Percentiles rank a stretch among this genome's conserved stretches.
Conservation (phyloP, 2,329 filamentous ascomycete species). For the Trichophyton benhamiae region DNA sequence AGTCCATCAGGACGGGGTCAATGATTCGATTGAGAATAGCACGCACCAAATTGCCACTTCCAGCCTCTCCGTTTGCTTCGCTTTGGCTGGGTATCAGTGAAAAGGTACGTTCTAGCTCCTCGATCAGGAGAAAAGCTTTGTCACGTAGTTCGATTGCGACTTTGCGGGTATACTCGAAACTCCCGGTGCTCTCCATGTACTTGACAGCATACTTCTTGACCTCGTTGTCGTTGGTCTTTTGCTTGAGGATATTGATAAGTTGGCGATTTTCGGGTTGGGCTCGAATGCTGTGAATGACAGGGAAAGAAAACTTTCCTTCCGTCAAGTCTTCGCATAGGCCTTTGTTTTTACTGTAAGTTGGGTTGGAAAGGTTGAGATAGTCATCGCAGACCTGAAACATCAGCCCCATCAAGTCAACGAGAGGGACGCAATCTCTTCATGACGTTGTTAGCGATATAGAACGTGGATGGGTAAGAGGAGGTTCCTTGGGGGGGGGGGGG, state of each 20-base stretch:
- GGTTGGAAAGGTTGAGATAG: constrained; percentile 62
- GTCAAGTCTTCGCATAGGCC: constrained; percentile 50
- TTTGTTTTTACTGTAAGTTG: constrained; percentile 66
- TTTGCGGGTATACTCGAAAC: constrained; percentile 69
- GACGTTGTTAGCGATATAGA: constrained; percentile 3
- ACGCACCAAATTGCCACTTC: constrained; percentile 53
- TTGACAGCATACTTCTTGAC: constrained; percentile 78
- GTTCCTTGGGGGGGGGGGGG: not conserved
- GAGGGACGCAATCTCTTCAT: constrained; percentile 31
- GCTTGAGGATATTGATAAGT: constrained; percentile 77
- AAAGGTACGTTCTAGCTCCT: constrained; percentile 1
- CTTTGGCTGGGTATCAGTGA: not conserved
- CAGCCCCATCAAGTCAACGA: constrained; percentile 46
- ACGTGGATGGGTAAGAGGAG: constrained; percentile 4
- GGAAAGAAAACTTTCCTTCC: constrained; percentile 21
- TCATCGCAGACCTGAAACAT: constrained; percentile 41
- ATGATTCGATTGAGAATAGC: constrained; percentile 58
- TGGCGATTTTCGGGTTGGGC: constrained; percentile 49
- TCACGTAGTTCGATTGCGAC: constrained; percentile 48
- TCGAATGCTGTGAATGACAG: constrained; percentile 19
- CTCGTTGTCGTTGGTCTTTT: constrained; percentile 67
- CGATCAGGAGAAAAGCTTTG: constrained; percentile 2
- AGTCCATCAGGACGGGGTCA: constrained; percentile 23
- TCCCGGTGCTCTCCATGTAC: constrained; percentile 82
- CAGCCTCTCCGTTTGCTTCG: not conserved